Base-by-base conservation (phyloP, 2,329 filamentous ascomycete species). In the Sporothrix sp. region DNA sequence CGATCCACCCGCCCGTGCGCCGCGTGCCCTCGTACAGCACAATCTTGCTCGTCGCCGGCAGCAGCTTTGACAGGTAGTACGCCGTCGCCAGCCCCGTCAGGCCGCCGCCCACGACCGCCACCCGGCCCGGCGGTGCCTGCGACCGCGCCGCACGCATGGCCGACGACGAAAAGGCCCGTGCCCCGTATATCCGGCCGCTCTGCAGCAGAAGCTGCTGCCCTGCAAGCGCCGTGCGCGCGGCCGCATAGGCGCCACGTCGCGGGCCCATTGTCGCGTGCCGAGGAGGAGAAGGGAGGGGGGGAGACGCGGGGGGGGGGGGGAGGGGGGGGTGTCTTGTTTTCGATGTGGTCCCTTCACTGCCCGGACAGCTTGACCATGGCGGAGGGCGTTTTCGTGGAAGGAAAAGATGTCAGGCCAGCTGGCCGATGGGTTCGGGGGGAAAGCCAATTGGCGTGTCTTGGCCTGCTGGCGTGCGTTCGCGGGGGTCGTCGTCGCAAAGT, bases 1-100 rank as follows among this genome's bases (percentile, higher is more conserved):
- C 70, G 36, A 97, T 72, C 90, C 90, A 97, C 40, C 93, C 93
- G 38, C 93, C 93, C 1, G 91, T 65, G 18, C 80, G 74, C 20
- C 76, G 63, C 25, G 72, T 76, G 18, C 76, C 76, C 65, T 98
- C 93, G 65, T 88, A 95, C 9, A 98, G 63, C 0, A 86, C 93
- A 60, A 98, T 81, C 47, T 81, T 79, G 23, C 79, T 74, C 30
- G 80, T 74, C 42, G 65, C 53, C 4, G 82, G 79, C n/a, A 85
- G 75, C 59, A 82, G 72, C 57, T 79, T 78, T 11, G 81, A 73
- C 39, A 95, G 72, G 65, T 87, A 89, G 70, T 87, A 87, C 27
- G 88, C 87, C 35, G 82, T 76, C 32, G 84, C 78, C 43, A 95
- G 76, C 46, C 89, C 89, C 1, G 87, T 93, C 62, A 95, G 82